These are phyloP conservation scores for Phylloporus sp. DNA, from an alignment of 1,284 basidiomycete species.

Conservation along the genomic window DNA sequence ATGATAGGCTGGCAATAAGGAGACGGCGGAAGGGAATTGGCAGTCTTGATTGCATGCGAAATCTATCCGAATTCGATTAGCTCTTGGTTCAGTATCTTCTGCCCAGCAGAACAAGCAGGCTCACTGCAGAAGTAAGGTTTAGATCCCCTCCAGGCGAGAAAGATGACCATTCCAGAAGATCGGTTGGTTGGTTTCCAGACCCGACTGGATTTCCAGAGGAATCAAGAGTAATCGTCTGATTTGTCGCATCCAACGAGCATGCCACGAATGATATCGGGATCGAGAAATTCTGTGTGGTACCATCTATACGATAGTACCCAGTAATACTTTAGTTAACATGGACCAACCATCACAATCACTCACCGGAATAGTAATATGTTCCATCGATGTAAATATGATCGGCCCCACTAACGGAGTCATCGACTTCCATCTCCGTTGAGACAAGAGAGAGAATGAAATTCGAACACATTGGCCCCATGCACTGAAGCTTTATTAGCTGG, in stretches of 20 bases:
- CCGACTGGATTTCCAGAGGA: neutral
- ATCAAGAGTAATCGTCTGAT: neutral
- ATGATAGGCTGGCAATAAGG: conserved; percentile 4
- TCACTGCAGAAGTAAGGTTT: neutral
- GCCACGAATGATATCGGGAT: neutral
- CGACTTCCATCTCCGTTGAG: neutral
- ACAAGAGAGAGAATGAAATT: neutral
- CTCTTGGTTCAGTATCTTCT: neutral
- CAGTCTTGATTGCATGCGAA: neutral
- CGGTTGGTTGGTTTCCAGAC: neutral
- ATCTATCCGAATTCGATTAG: neutral
- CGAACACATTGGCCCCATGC: neutral
- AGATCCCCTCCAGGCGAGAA: neutral
- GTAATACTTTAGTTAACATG: neutral
- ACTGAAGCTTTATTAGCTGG: too few relatives aligned
- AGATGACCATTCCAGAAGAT: neutral
- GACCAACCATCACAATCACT: neutral
- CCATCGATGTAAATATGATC: neutral
- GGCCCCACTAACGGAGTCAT: neutral
- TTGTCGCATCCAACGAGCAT: neutral
- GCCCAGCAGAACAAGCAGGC: neutral
- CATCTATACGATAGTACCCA: neutral
- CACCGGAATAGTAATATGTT: neutral
- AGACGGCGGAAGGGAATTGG: neutral
- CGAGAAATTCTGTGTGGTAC: neutral